Percentiles rank a stretch among this genome's conserved stretches.
Conservation (phyloP, 2,329 filamentous ascomycete species). For the Penicillium frequentans region DNA sequence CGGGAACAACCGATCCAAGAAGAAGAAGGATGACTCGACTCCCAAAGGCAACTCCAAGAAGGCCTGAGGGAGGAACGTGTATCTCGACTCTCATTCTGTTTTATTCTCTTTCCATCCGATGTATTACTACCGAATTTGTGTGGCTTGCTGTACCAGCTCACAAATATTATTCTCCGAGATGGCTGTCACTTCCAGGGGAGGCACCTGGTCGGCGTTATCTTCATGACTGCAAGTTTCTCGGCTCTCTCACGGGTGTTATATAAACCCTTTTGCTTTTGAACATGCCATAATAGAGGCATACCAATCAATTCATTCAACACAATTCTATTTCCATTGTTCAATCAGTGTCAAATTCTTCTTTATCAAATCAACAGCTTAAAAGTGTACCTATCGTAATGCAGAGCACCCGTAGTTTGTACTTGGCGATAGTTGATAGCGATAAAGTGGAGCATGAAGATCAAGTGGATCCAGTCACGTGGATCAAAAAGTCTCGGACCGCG, state of each 20-base stretch:
- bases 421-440: not conserved
- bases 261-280: not conserved
- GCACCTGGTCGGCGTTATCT: not conserved
- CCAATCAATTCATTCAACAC: too few relatives aligned
- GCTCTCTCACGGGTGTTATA: not conserved
- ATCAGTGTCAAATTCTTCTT: not conserved
- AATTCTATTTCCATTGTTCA: not conserved
- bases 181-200: not conserved
- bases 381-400: not conserved
- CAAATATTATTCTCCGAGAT: not conserved
- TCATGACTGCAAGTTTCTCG: not conserved
- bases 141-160: not conserved
- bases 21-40: slow-evolving; percentile 43
- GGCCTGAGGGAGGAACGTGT: slow-evolving; percentile 9
- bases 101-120: slow-evolving; percentile 6
- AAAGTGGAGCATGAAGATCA: slow-evolving; percentile 2
- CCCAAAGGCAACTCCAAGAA: slow-evolving; percentile 36
- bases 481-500: slow-evolving; percentile 12
- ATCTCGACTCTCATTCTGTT: not conserved
- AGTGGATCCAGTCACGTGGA: slow-evolving; percentile 18
- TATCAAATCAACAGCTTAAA: not conserved
- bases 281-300: not conserved
- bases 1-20: slow-evolving; percentile 40
- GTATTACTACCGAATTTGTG: slow-evolving; percentile 14
- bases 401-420: not conserved